A percentile compares a stretch with the other conserved stretches of the same genome.
These are phyloP conservation scores for Diphasiastrum complanatum DNA, from an alignment of 83 land plant species.

Conservation along the genomic window DNA sequence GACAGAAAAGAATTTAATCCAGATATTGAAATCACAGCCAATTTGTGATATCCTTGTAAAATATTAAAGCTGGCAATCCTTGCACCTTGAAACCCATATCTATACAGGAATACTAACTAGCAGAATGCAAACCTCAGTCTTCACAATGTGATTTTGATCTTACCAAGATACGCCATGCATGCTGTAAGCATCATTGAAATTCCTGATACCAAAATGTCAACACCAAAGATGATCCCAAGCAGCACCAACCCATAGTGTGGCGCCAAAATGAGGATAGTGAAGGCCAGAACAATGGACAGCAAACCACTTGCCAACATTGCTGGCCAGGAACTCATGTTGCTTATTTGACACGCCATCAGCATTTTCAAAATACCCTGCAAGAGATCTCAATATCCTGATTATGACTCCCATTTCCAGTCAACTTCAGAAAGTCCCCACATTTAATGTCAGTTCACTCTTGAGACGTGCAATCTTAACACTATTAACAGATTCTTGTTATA, in stretches of 20 bases:
- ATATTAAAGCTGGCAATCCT: no score
- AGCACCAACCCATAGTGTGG: conserved; percentile 18
- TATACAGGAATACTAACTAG: no score
- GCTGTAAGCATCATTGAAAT: conserved; percentile 24
- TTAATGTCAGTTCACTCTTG: neutral
- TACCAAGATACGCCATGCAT: conserved; percentile 26
- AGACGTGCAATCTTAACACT: neutral
- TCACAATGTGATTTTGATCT: no score
- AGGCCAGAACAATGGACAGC: conserved; percentile 26
- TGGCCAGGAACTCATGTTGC: conserved; percentile 27
- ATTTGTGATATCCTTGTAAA: no score
- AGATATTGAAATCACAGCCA: no score
- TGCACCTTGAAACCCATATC: no score
- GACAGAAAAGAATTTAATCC: no score
- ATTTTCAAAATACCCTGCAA: conserved; percentile 28
- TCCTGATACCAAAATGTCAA: conserved; percentile 21
- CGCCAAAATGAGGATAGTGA: conserved; percentile 16
- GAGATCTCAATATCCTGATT: no score
- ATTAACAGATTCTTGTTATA: no score
- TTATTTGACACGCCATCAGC: conserved; percentile 33
- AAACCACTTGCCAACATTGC: conserved; percentile 29
- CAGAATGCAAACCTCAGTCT: no score
- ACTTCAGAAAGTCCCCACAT: neutral
- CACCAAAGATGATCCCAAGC: conserved; percentile 29
- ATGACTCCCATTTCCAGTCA: no score